Evolutionary conservation across 768 basidiomycete species (phyloP), one percentile per base, ranked within the genome.

Genomic region (Suillus luteus): DNA sequence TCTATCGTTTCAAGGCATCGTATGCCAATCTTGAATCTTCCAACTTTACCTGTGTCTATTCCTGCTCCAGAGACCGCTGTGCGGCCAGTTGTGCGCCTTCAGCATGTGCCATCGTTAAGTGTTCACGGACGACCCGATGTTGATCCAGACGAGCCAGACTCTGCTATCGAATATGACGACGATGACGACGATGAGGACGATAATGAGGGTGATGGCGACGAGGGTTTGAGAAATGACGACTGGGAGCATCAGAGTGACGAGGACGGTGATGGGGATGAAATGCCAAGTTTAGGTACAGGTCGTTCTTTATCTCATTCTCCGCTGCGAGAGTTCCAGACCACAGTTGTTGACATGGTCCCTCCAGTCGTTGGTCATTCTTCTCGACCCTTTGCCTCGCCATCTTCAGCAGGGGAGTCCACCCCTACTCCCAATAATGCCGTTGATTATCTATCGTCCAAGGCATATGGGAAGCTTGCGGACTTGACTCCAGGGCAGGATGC

Each of bases 101-200:
- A 79, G 54, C 84, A 77, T 64, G 84, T 88, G 76, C 88, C 88
- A 38, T 85, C 82, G 33, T 70, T 87, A 55, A 78, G 80, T 19
- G 76, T 80, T 69, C 70, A 76, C 35, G 80, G 81, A 52, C 63
- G 19, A 24, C 68, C 67, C 59, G 65, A 72, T 33, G 22, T 60
- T 35, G 76, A 74, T 51, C 52, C 43, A 35, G 64, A 31, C 3
- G 31, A 69, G 65, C 59, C 63, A 9, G 68, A 75, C 48, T 69
- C 67, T 59, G 73, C 71, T 37, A 61, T 63, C 24, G 64, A 60
- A 54, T 68, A 59, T 3, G 58, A 67, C 14, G 70, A 52, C n/a
- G 73, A 72, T 31, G 76, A 77, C 5, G 78, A 80, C 1, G 77
- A 75, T 41, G 77, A 75, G 7, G 78, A 75, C 17, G 72, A 72